phyloP scores from a whole-genome alignment of 2,329 filamentous ascomycete genomes.

The Nemania sp. region DNA sequence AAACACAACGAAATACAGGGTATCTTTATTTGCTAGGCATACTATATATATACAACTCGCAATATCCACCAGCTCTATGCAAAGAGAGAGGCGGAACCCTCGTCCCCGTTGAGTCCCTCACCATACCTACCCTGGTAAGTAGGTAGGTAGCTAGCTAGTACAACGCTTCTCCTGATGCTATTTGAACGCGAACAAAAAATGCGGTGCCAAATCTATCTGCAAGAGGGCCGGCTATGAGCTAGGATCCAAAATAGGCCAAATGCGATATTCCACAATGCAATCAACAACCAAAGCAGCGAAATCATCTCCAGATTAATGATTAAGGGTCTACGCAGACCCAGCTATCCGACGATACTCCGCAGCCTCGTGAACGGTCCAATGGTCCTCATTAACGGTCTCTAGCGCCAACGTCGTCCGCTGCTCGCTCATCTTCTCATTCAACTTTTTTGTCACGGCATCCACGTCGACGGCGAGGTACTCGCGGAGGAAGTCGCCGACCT shows the following conservation, averaged over 20 bases:
- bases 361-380: slow-evolving; percentile 47
- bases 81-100: neutral
- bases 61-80: neutral
- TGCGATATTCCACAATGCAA: neutral
- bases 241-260: neutral
- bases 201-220: neutral
- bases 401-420: neutral
- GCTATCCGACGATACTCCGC: slow-evolving; percentile 36
- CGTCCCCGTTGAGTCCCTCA: neutral
- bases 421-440: slow-evolving; percentile 66
- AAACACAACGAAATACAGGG: neutral
- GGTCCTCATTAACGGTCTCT: slow-evolving; percentile 34
- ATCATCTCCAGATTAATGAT: neutral
- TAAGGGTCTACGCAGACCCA: neutral
- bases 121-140: neutral
- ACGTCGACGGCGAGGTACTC: slow-evolving; percentile 85
- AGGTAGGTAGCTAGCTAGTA: neutral
- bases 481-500: slow-evolving; percentile 84
- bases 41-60: neutral
- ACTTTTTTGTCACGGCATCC: slow-evolving; percentile 78
- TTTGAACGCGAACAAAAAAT: neutral
- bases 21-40: neutral
- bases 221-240: neutral
- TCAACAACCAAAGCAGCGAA: neutral
- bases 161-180: neutral